phyloP scores from a whole-genome alignment of 257 asterid species.

The Eustoma russellianum region DNA sequence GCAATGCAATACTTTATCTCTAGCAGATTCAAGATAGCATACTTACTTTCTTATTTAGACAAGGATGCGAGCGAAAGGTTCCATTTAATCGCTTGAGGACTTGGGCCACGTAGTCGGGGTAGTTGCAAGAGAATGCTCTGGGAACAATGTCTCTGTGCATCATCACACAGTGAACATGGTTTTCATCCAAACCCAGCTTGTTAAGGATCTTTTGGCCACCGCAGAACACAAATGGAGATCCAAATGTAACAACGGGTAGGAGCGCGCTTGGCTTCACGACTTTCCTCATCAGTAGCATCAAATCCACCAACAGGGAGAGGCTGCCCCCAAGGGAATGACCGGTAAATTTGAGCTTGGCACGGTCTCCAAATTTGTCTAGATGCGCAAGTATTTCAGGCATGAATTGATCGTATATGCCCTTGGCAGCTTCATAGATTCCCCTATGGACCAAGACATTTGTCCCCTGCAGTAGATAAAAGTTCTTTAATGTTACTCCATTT shows the following conservation, averaged over 20 bases:
- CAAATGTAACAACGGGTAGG: conserved; percentile 83
- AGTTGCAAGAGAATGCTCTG: conserved; percentile 81
- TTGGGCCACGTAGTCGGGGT: conserved; percentile 63
- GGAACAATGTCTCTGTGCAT: conserved; percentile 94
- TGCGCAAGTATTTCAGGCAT: conserved; percentile 68
- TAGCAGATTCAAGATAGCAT: too few relatives aligned
- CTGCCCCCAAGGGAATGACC: conserved; percentile 98
- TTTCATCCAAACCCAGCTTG: conserved; percentile 54
- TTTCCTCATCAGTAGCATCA: conserved; percentile 63
- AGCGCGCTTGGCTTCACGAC: conserved; percentile 38
- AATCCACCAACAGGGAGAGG: conserved; percentile 68
- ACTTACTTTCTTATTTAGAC: conserved; percentile 72
- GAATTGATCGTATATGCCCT: conserved; percentile 76
- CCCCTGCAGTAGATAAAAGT: conserved; percentile 29
- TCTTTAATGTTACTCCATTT: not conserved
- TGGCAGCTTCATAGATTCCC: conserved; percentile 94
- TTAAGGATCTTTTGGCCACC: conserved; percentile 65
- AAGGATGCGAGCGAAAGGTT: conserved; percentile 63
- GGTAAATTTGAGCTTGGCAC: conserved; percentile 73
- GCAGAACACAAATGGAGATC: conserved; percentile 79
- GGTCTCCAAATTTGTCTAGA: conserved; percentile 38
- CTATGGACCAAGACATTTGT: conserved; percentile 70
- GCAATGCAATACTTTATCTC: too few relatives aligned
- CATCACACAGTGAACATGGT: conserved; percentile 64
- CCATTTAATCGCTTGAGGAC: conserved; percentile 59